phyloP scores from a whole-genome alignment of 768 basidiomycete species.

The Daedaleopsis nitida region DNA sequence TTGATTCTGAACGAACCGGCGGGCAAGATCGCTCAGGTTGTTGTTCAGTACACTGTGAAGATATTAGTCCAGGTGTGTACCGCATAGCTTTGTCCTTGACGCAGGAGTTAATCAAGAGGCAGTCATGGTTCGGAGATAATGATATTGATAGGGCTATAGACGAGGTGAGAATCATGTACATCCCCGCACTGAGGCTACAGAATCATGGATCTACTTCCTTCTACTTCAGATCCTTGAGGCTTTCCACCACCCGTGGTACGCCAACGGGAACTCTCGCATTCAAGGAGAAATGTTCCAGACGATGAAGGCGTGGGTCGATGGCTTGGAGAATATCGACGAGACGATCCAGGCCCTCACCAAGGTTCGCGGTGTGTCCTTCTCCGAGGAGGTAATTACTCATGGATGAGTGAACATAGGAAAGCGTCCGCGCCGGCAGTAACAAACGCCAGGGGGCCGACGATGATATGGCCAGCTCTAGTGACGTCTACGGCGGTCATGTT shows the following conservation, averaged over 20 bases:
- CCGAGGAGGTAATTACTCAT: background rate
- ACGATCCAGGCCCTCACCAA: slow-evolving; percentile 55
- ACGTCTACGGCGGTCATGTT: slow-evolving; percentile 21
- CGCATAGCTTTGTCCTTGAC: background rate
- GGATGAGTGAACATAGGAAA: slow-evolving; percentile 39
- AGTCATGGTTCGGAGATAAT: slow-evolving; percentile 54
- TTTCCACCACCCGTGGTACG: slow-evolving; percentile 74
- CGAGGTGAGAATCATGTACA: slow-evolving; percentile 36
- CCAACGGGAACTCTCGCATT: slow-evolving; percentile 50
- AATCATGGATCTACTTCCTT: background rate
- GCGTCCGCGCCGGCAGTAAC: slow-evolving; percentile 56
- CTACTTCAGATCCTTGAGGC: slow-evolving; percentile 54
- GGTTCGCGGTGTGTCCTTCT: slow-evolving; percentile 29
- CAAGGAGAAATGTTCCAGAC: slow-evolving; percentile 62
- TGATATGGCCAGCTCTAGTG: slow-evolving; percentile 23
- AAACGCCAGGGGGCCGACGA: slow-evolving; percentile 55
- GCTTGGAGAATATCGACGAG: slow-evolving; percentile 45
- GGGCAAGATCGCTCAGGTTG: slow-evolving; percentile 67
- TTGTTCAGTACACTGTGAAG: slow-evolving; percentile 63
- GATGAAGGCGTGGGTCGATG: slow-evolving; percentile 56
- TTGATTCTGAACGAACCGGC: slow-evolving; percentile 76
- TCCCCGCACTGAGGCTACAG: background rate
- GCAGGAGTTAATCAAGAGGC: background rate
- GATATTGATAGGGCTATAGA: slow-evolving; percentile 48
- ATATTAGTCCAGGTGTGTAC: slow-evolving; percentile 52